Base-by-base conservation (phyloP, 1,139 yeast species). In the Geotrichum restrictum region DNA sequence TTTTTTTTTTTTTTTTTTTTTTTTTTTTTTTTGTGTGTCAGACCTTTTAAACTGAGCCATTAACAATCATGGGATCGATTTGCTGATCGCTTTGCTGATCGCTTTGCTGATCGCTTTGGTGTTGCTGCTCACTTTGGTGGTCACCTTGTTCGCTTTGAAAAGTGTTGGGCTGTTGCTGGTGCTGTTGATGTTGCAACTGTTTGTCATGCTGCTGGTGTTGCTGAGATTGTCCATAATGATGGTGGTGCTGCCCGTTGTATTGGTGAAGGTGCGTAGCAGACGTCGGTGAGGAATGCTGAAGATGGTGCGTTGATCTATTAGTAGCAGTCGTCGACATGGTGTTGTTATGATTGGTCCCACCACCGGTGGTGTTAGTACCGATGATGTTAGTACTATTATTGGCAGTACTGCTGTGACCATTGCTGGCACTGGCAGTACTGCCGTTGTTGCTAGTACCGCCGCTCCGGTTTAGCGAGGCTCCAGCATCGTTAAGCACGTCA, bases 21-120 rank as follows among this genome's bases (percentile, higher is more conserved):
- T 39, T 39, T 39, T 21, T 22, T 16, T 39, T 11, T 8, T 39
- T 39, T 19, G 18, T 39, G n/a, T 39, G 27, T 5, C 8, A 38
- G 18, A 16, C 41, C 10, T 13, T 3, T 42, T 18, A 42, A 42
- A 31, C 45, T 14, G 45, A 47, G 3, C 54, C 54, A 34, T 51
- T 54, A 22, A 54, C 38, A 47, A 54, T 54, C 54, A 48, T 48
- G 7, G 56, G 56, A 40, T 54, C 56, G 14, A 54, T 54, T 34
- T 39, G 16, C 27, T 22, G 29, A 11, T 21, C 14, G 16, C 49
- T 34, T 31, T 47, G 45, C 18, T 34, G 34, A 7, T 46, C 45
- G 18, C 24, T 33, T 27, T 18, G 48, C 37, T 48, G 50, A 6
- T 33, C 29, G 6, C 14, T 43, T 21, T 29, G 31, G 13, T 32